Evolutionary conservation across 805 yeast species (phyloP).

Genomic region (Wickerhamomyces pijperi): DNA sequence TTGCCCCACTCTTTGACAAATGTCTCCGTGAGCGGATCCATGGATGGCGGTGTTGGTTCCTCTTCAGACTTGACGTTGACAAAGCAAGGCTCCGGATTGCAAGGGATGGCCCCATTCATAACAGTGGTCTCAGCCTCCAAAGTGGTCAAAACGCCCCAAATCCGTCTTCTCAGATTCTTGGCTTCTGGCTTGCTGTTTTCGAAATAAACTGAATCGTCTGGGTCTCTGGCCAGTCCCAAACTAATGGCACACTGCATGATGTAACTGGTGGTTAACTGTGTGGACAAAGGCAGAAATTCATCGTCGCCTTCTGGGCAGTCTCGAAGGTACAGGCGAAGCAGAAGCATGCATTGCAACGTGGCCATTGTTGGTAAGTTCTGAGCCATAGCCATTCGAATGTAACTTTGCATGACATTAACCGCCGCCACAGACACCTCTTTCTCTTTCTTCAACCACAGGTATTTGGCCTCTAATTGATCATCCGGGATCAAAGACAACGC

Average conservation of each 20-base stretch:
- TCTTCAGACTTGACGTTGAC: no score
- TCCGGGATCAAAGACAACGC: conserved; percentile 9
- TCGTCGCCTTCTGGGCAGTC: conserved; percentile 37
- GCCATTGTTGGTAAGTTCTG: conserved; percentile 24
- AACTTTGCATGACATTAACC: conserved; percentile 13
- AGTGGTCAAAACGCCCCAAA: conserved; percentile 10
- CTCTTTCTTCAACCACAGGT: conserved; percentile 12
- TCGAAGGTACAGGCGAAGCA: conserved; percentile 26
- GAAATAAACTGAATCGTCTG: conserved; percentile 17
- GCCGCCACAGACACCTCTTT: conserved; percentile 28
- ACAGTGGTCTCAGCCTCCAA: conserved; percentile 6
- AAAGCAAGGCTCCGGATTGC: no score
- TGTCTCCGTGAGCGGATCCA: no score
- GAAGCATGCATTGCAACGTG: conserved; percentile 30
- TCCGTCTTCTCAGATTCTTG: conserved; percentile 10
- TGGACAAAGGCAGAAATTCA: conserved; percentile 27
- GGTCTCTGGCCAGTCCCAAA: conserved; percentile 38
- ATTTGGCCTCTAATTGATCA: conserved; percentile 5
- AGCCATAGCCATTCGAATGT: conserved; percentile 29
- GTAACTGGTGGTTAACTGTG: conserved; percentile 25
- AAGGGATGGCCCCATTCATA: conserved; percentile 5
- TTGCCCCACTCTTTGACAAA: no score
- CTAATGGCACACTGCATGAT: conserved; percentile 31
- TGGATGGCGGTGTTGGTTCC: no score
- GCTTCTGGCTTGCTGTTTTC: conserved; percentile 2